Evolutionary conservation across 306 rosid species (phyloP).

Genomic region (Ziziphus jujuba): DNA sequence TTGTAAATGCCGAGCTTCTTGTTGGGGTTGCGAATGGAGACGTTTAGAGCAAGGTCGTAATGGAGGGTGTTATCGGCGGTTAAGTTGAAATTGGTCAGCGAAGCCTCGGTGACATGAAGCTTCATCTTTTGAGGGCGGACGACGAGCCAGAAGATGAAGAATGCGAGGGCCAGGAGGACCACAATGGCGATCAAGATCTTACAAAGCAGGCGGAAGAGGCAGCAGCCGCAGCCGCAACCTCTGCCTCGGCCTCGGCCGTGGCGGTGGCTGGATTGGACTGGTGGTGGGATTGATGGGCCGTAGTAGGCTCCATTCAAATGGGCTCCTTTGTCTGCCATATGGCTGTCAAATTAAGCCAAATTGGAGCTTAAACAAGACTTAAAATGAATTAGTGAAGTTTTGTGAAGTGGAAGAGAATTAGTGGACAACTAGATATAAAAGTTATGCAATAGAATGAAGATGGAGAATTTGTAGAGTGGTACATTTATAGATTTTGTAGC

Average conservation of each 20-base stretch:
- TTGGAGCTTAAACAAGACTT: too few relatives aligned
- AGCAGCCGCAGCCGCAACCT: conserved; percentile 18
- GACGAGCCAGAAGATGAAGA: conserved; percentile 29
- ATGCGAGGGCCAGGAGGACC: conserved; percentile 19
- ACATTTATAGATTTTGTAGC: too few relatives aligned
- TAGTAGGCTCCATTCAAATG: conserved; percentile 1
- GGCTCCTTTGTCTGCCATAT: not conserved
- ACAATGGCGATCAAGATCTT: conserved; percentile 12
- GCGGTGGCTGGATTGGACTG: not conserved
- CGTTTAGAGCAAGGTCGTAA: conserved; percentile 28
- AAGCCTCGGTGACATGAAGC: conserved; percentile 29
- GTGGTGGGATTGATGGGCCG: conserved; percentile 23
- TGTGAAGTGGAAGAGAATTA: too few relatives aligned
- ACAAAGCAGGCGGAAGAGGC: conserved; percentile 15
- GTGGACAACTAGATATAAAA: too few relatives aligned
- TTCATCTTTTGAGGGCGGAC: conserved; percentile 24
- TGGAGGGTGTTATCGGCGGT: conserved; percentile 13
- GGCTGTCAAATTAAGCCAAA: not conserved
- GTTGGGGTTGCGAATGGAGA: conserved; percentile 32
- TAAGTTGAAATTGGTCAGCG: conserved; percentile 30
- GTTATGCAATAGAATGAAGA: too few relatives aligned
- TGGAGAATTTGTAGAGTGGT: too few relatives aligned
- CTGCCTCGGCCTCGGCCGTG: conserved; percentile 19
- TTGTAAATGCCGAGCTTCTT: conserved; percentile 17
- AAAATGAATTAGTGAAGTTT: too few relatives aligned